phyloP scores from a whole-genome alignment of 106 monocot genomes.

The Chionographis japonica region DNA sequence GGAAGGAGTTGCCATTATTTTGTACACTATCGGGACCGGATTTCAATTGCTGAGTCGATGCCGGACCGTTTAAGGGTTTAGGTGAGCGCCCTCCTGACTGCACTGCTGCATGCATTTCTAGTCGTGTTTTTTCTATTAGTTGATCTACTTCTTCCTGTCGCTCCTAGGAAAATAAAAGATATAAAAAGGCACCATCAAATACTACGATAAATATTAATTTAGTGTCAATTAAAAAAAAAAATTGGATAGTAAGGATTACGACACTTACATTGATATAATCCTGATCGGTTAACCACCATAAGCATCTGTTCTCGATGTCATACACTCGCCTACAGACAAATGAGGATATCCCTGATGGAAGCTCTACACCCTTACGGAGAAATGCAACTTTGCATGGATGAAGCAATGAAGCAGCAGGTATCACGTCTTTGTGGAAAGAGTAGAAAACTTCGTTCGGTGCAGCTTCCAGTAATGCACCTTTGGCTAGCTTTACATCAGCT shows the following conservation, averaged over 20 bases:
- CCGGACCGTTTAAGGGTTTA: conserved; percentile 42
- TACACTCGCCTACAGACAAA: conserved; percentile 56
- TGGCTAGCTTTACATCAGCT: conserved; percentile 54
- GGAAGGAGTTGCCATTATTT: conserved; percentile 28
- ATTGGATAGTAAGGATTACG: background rate
- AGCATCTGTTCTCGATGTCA: conserved; percentile 48
- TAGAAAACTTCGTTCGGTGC: conserved; percentile 70
- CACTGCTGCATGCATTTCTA: conserved; percentile 80
- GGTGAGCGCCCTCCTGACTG: conserved; percentile 69
- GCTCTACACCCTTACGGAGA: conserved; percentile 47
- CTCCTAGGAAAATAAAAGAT: conserved; percentile 28
- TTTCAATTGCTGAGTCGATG: conserved; percentile 46
- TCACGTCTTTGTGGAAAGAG: conserved; percentile 58
- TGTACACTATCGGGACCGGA: conserved; percentile 49
- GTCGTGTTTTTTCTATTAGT: conserved; percentile 41
- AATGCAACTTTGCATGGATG: conserved; percentile 79
- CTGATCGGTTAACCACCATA: conserved; percentile 67
- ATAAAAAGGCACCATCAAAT: background rate
- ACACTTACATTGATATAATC: conserved; percentile 47
- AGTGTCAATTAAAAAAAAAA: background rate
- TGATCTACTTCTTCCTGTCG: conserved; percentile 51
- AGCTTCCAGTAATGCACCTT: conserved; percentile 44
- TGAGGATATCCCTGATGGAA: conserved; percentile 42
- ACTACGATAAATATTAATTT: background rate
- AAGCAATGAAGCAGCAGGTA: conserved; percentile 57